These are phyloP conservation scores for Linnemannia schmuckeri DNA, from an alignment of 192 early-diverging fungal genomes.

Conservation along the genomic window DNA sequence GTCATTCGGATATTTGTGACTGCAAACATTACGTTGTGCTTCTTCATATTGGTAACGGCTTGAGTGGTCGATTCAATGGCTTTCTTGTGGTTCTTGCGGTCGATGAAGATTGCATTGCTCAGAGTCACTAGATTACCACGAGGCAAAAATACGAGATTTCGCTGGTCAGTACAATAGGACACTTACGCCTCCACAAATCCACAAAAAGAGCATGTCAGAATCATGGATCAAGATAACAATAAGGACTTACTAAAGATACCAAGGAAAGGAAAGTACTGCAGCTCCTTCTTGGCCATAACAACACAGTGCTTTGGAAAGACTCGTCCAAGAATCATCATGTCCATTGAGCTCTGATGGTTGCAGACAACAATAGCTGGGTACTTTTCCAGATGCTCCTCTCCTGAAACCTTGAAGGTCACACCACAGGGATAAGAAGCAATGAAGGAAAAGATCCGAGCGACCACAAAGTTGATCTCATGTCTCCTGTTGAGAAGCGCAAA, in stretches of 20 bases:
- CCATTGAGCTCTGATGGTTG: constrained; percentile 89
- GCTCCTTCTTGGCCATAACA: constrained; percentile 76
- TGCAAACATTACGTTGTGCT: constrained; percentile 66
- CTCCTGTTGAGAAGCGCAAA: constrained; percentile 65
- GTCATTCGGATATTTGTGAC: not conserved
- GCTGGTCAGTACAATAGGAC: not conserved
- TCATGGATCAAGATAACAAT: not conserved
- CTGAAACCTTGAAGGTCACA: constrained; percentile 69
- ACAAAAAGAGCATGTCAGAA: not conserved
- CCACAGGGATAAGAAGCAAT: constrained; percentile 66
- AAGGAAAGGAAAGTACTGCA: constrained; percentile 78
- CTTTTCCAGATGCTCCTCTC: constrained; percentile 66
- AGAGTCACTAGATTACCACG: constrained; percentile 67
- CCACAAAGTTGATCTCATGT: constrained; percentile 69
- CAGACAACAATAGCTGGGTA: constrained; percentile 75
- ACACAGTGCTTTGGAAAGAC: constrained; percentile 73
- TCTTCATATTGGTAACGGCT: constrained; percentile 79
- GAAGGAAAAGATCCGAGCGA: constrained; percentile 66
- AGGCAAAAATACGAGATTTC: not conserved
- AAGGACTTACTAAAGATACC: constrained; percentile 77
- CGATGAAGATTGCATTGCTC: constrained; percentile 89
- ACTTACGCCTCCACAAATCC: too few relatives aligned
- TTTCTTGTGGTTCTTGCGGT: constrained; percentile 80
- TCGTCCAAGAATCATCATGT: constrained; percentile 74
- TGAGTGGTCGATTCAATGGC: constrained; percentile 80